phyloP scores from a whole-genome alignment of 495 filamentous ascomycete species.

The Entonaema liquescens region DNA sequence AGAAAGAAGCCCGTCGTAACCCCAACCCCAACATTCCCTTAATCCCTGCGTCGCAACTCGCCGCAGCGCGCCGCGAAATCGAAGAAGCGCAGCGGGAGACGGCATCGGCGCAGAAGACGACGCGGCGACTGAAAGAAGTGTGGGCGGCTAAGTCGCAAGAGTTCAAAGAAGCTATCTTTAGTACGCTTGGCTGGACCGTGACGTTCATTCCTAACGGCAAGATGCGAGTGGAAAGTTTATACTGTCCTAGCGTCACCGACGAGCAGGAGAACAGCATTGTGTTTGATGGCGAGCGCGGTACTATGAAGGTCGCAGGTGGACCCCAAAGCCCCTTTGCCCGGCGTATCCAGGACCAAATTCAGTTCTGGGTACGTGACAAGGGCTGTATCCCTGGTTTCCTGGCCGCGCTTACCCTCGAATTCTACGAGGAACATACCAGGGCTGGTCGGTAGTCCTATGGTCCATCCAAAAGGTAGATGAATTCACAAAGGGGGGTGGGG shows the following conservation, averaged over 20 bases:
- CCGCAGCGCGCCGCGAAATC: constrained; percentile 75
- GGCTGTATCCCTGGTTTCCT: constrained; percentile 92
- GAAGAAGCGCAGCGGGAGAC: constrained; percentile 74
- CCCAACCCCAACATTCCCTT: constrained; percentile 52
- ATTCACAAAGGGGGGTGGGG: no score
- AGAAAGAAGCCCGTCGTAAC: constrained; percentile 52
- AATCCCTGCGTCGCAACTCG: constrained; percentile 79
- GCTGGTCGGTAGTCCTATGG: constrained; percentile 16
- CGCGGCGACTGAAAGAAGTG: constrained; percentile 85
- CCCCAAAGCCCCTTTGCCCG: constrained; percentile 84
- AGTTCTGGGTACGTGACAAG: constrained; percentile 92
- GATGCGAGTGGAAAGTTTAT: constrained; percentile 83
- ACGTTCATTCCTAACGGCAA: constrained; percentile 94
- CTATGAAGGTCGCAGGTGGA: constrained; percentile 96
- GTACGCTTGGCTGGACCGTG: constrained; percentile 88
- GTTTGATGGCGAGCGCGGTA: constrained; percentile 95
- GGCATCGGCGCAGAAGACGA: constrained; percentile 85
- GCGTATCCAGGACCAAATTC: constrained; percentile 81
- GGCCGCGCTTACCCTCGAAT: constrained; percentile 87
- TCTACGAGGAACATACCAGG: constrained; percentile 77
- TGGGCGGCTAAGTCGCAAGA: constrained; percentile 88
- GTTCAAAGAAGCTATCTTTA: constrained; percentile 91
- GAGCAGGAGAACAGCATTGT: constrained; percentile 90
- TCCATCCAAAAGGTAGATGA: background rate
- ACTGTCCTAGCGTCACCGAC: constrained; percentile 70